phyloP scores from a whole-genome alignment of 2,329 filamentous ascomycete genomes.

The Neospermospora avenae region DNA sequence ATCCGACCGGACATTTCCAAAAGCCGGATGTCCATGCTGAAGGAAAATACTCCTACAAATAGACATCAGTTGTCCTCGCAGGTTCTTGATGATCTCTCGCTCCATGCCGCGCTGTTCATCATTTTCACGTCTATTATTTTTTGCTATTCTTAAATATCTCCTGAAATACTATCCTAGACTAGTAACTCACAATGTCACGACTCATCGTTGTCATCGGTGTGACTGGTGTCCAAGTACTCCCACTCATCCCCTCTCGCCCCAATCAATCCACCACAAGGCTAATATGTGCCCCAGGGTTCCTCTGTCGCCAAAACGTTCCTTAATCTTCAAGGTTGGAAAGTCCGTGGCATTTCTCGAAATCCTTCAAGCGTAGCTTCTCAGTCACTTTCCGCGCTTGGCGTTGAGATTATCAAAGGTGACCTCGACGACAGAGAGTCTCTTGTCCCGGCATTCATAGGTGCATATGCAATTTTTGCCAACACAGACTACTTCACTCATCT shows the following conservation, averaged over 20 bases:
- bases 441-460: constrained; percentile 36
- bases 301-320: constrained; percentile 46
- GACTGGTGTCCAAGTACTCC: constrained; percentile 33
- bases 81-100: too few species aligned
- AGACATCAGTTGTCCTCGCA: too few species aligned
- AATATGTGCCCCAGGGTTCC: constrained; percentile 39
- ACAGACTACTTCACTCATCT: constrained; percentile 36
- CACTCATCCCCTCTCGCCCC: too few species aligned
- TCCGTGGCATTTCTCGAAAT: constrained; percentile 49
- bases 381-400: constrained; percentile 39
- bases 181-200: constrained; percentile 21
- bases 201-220: constrained; percentile 37
- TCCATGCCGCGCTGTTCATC: too few species aligned
- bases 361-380: constrained; percentile 40
- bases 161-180: not conserved
- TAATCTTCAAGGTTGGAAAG: constrained; percentile 40
- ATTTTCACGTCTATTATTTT: too few species aligned
- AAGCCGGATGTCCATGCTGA: too few species aligned
- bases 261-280: not conserved
- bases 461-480: constrained; percentile 39
- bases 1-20: too few species aligned
- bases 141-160: too few species aligned
- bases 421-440: constrained; percentile 22
- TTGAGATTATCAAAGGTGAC: constrained; percentile 40
- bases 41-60: too few species aligned